Conservation (phyloP, 805 yeast genomes). For the Ogataea pini region DNA sequence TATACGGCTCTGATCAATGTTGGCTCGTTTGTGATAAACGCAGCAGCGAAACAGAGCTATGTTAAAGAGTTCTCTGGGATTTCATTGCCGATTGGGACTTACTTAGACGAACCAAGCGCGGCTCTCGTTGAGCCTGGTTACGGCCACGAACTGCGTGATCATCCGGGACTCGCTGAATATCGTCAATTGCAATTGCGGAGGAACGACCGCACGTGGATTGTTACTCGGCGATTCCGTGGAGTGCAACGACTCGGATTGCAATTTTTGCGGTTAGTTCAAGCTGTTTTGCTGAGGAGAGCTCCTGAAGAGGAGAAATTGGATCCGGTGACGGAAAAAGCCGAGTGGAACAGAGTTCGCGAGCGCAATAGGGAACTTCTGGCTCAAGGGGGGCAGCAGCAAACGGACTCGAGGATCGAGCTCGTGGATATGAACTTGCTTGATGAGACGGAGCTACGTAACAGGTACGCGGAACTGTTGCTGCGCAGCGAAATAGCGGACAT, state of each 20-base stretch:
- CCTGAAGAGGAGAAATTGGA: constrained; percentile 5
- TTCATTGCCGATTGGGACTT: constrained; percentile 51
- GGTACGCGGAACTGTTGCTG: constrained; percentile 16
- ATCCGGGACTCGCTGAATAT: constrained; percentile 31
- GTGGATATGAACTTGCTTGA: constrained; percentile 11
- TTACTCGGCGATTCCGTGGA: constrained; percentile 15
- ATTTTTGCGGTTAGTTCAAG: constrained; percentile 10
- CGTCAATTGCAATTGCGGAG: constrained; percentile 9
- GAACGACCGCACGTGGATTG: constrained; percentile 23
- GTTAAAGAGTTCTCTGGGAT: constrained; percentile 57
- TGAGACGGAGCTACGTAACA: constrained; percentile 10
- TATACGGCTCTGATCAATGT: constrained; percentile 59
- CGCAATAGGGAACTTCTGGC: constrained; percentile 2
- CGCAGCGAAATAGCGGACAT: constrained; percentile 13
- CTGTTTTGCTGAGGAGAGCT: constrained; percentile 19
- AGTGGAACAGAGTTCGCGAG: constrained; percentile 7
- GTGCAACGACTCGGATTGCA: constrained; percentile 7
- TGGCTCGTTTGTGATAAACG: constrained; percentile 64
- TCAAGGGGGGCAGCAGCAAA: background rate
- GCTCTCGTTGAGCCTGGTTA: constrained; percentile 24
- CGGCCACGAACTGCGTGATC: constrained; percentile 24
- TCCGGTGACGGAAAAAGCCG: constrained; percentile 5
- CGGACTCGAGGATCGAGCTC: too few relatives aligned
- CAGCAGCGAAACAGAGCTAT: constrained; percentile 66
- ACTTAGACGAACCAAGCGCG: constrained; percentile 44